A percentile compares a stretch with the other conserved stretches of the same genome.
These are phyloP conservation scores for Insectozyma bohioensis DNA, from an alignment of 1,139 yeast species.

Conservation along the genomic window DNA sequence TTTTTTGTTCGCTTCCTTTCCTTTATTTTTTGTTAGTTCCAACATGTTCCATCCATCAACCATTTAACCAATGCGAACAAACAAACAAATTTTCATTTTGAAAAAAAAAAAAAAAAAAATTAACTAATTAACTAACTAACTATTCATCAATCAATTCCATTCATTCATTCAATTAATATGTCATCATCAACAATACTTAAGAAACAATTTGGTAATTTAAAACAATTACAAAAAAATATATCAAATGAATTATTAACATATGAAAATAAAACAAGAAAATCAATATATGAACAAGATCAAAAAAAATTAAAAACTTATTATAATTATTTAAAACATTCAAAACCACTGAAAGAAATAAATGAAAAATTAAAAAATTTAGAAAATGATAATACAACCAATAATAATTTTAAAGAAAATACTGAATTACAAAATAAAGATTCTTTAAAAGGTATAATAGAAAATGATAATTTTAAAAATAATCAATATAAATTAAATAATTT, in stretches of 20 bases:
- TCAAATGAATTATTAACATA: slow-evolving; percentile 45
- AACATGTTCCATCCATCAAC: too few relatives aligned
- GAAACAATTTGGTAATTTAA: slow-evolving; percentile 13
- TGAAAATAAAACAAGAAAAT: slow-evolving; percentile 41
- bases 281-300: slow-evolving; percentile 37
- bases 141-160: too few relatives aligned
- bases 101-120: too few relatives aligned
- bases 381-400: slow-evolving; percentile 11
- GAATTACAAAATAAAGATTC: slow-evolving; percentile 9
- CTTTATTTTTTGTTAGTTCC: too few relatives aligned
- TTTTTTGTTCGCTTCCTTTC: too few relatives aligned
- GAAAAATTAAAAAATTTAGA: slow-evolving; percentile 25
- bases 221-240: slow-evolving; percentile 24
- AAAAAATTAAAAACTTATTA: slow-evolving; percentile 10
- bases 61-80: too few relatives aligned
- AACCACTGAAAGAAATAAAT: slow-evolving; percentile 26
- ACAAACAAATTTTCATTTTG: too few relatives aligned
- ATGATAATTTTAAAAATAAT: slow-evolving; percentile 14
- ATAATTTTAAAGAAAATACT: background rate
- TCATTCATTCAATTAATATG: too few relatives aligned
- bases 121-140: too few relatives aligned
- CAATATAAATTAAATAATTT: slow-evolving; percentile 28
- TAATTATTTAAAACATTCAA: slow-evolving; percentile 9
- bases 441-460: slow-evolving; percentile 11
- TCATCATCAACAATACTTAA: slow-evolving; percentile 2